Conservation (phyloP, 2,329 filamentous ascomycete species). For the Furcasterigmium furcatum region DNA sequence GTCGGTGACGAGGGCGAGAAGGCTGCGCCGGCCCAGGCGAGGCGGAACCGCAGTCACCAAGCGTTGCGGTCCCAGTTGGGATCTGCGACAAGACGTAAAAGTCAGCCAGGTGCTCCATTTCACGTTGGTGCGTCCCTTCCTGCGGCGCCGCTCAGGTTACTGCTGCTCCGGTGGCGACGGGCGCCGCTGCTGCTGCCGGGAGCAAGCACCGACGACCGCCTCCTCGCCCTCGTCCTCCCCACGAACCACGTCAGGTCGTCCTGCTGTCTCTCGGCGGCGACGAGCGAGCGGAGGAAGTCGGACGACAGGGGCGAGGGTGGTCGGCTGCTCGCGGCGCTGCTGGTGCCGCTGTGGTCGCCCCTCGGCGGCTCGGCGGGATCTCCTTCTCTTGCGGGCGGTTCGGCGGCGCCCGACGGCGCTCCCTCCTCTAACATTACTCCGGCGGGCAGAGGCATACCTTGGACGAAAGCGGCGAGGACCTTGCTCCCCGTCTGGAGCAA, state of each 20-base stretch:
- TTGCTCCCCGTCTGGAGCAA: slow-evolving; percentile 96
- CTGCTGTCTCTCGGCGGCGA: slow-evolving; percentile 3
- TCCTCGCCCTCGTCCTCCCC: slow-evolving; percentile 1
- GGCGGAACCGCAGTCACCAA: slow-evolving; percentile 55
- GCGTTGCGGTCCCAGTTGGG: slow-evolving; percentile 90
- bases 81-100: slow-evolving; percentile 41
- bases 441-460: slow-evolving; percentile 56
- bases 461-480: slow-evolving; percentile 92
- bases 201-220: slow-evolving; percentile 1
- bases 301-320: slow-evolving; percentile 1
- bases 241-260: slow-evolving; percentile 3
- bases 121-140: background rate
- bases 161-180: background rate
- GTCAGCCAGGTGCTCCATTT: slow-evolving; percentile 1
- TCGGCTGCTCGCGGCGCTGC: background rate
- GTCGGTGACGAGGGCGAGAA: slow-evolving; percentile 2
- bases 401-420: background rate
- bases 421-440: background rate
- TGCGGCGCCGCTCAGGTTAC: background rate
- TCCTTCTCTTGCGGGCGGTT: background rate
- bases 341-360: background rate
- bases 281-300: slow-evolving; percentile 2
- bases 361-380: background rate
- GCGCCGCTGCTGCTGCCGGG: background rate
- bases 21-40: slow-evolving; percentile 7